Base-by-base conservation (phyloP, 2,329 filamentous ascomycete species). In the Xylaria sp. region DNA sequence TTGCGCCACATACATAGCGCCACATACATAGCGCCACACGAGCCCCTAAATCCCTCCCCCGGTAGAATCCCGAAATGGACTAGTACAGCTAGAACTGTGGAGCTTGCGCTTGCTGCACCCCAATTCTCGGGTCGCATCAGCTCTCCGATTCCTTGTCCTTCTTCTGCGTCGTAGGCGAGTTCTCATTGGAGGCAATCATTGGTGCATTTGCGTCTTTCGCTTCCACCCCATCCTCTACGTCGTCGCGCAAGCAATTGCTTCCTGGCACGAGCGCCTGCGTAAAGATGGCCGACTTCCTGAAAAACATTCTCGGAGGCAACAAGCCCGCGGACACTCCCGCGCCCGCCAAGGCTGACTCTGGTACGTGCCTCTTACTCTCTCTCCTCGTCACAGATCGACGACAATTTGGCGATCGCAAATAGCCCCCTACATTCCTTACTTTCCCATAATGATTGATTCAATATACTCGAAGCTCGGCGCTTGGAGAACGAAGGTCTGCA, bases 291-390 rank as follows among this genome's bases (percentile, higher is more conserved):
- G 84, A 86, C 76, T 81, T 91, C 73, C 78, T 92, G 74, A 92
- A 92, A 82, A 89, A 88, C 78, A 81, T 93, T 77, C 88, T 94
- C 76, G 91, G 91, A 77, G 90, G 88, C 79, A 85, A 85, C 78
- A 90, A 92, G 84, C 84, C 89, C 71, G 81, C 83, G 56, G 84
- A 84, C 73, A 85, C 84, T 74, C 81, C 84, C 46, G 81, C 83
- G 61, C 81, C 85, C 50, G 81, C 85, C 52, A 81, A 82, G 71
- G 85, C 81, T 69, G 90, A 93, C 81, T 86, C 90, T 74, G 91
- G 91, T 93, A 84, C 77, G 87, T 82, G 67, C 63, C 73, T 66
- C 48, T 64, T 57, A 63, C 58, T 13, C 2, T 48, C 23, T 67
- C 67, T 18, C 52, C 7, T 37, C 15, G 39, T 52, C 54, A 44